A percentile compares a stretch with the other conserved stretches of the same genome.
Conservation (phyloP, 441 rosid genomes). For the Eutrema salsugineum region DNA sequence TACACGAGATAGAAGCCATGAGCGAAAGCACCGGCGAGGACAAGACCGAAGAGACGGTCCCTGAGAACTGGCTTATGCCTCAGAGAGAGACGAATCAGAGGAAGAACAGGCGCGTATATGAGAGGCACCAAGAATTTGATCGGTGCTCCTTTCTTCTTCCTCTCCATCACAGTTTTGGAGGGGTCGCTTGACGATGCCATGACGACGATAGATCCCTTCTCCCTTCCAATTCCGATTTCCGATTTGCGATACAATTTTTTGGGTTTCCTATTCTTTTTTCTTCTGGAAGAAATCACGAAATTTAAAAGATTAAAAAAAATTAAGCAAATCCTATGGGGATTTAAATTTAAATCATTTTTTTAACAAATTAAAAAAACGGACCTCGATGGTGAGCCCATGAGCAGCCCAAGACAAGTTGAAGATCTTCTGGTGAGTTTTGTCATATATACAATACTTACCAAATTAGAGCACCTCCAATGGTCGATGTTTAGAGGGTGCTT, state of each 20-base stretch:
- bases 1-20: conserved; percentile 93
- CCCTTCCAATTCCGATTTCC: not conserved
- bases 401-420: not conserved
- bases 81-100: conserved; percentile 71
- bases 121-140: conserved; percentile 82
- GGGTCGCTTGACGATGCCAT: conserved; percentile 54
- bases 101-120: conserved; percentile 93
- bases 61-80: conserved; percentile 76
- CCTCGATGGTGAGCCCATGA: not conserved
- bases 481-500: no score
- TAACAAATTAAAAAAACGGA: no score
- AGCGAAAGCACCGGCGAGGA: conserved; percentile 79
- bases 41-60: conserved; percentile 75
- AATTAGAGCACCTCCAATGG: no score
- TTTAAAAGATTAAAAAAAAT: no score
- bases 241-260: conserved; percentile 1
- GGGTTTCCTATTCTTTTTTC: not conserved
- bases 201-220: not conserved
- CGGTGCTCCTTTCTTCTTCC: conserved; percentile 53
- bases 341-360: no score
- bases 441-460: no score
- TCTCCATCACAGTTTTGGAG: conserved; percentile 34
- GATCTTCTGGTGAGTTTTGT: not conserved
- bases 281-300: not conserved
- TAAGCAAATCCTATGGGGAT: no score